Base-by-base conservation (phyloP, 2,329 filamentous ascomycete species). In the Colletotrichum echinochloae region DNA sequence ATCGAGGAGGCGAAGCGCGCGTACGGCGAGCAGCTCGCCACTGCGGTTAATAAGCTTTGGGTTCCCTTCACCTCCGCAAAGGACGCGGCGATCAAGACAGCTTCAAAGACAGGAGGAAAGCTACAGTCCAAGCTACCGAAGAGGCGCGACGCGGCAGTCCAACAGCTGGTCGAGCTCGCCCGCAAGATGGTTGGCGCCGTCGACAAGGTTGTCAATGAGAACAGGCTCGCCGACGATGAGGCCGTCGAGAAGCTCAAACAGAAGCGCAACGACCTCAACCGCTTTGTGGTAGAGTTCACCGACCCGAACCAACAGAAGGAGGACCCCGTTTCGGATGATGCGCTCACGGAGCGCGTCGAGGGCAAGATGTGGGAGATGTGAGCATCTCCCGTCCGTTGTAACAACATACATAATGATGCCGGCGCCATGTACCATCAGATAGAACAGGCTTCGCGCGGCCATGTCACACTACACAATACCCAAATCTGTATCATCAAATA, bases 41-140 rank as follows among this genome's bases (percentile, higher is more conserved):
- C 77, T 5, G 88, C 88, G 20, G 79, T 91, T 26, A 79, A 83
- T 20, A 81, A 81, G 23, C 78, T 90, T 37, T 88, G 85, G 83
- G 79, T 82, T 26, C 85, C 86, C 4, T 84, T 87, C 75, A 80
- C 79, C 66, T 77, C 77, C 23, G 74, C 82, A 11, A 77, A 81
- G 49, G 79, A 81, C 62, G 79, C 81, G 46, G 78, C 76, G 73
- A 81, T 82, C 71, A 77, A 79, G 52, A 59, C 65, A 33, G 48
- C 48, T n/a, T 23, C 66, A 37, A 67, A 62, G 30, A 11, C 9
- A 33, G 52, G 52, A 55, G 30, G 20, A n/a, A 35, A 54, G 51
- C 20, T 20, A 5, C 3, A 30, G 20, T 55, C 52, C 20, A 26
- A n/a, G 52, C 60, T 12, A 48, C 23, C 30, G 23, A 70, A 46